A percentile compares a stretch with the other conserved stretches of the same genome.
Conservation (phyloP, 331 rosid species). For the Quercus lobata region DNA sequence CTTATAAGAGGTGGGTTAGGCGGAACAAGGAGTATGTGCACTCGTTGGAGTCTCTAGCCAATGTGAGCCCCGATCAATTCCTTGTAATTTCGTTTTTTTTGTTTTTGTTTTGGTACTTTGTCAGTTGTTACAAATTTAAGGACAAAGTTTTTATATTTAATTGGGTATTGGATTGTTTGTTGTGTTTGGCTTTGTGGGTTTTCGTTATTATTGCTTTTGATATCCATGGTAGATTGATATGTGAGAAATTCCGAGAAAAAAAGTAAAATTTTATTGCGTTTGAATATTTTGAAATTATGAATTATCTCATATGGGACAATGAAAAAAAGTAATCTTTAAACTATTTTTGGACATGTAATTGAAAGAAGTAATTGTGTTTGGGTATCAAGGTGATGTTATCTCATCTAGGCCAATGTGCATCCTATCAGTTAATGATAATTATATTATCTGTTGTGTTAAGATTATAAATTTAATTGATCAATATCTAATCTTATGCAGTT, state of each 20-base stretch:
- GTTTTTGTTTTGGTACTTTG: constrained; percentile 2
- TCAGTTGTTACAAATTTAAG: background rate
- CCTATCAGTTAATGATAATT: background rate
- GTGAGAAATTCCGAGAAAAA: background rate
- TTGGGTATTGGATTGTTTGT: background rate
- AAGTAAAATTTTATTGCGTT: background rate
- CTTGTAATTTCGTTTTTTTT: background rate
- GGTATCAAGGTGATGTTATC: background rate
- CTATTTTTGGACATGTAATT: background rate
- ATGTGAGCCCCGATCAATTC: constrained; percentile 47
- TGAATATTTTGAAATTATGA: background rate
- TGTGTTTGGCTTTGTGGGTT: constrained; percentile 1
- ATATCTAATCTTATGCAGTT: background rate
- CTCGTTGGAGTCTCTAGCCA: constrained; percentile 83
- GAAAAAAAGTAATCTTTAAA: no score
- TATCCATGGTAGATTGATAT: background rate
- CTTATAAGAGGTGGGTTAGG: constrained; percentile 87
- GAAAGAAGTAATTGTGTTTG: background rate
- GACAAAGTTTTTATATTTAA: background rate
- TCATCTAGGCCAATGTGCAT: background rate
- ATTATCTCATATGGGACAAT: background rate
- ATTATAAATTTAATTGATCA: background rate
- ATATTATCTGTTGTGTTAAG: background rate
- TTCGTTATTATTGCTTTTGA: background rate
- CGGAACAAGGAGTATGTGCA: constrained; percentile 81